Conservation (phyloP, 371 early-diverging fungal species). For the Mucor plumbeus region DNA sequence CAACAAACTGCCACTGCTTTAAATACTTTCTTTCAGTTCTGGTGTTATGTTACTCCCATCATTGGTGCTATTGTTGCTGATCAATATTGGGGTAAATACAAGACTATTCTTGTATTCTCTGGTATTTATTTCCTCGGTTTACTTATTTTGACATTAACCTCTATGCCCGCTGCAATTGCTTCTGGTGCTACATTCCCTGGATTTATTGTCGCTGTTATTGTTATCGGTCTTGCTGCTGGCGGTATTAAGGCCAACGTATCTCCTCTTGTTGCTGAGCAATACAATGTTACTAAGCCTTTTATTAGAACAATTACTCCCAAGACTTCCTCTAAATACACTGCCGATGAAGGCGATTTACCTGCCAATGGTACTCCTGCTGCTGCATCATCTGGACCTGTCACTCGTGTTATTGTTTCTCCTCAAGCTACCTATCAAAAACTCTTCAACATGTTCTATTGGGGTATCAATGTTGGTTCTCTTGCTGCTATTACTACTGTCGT, state of each 20-base stretch:
- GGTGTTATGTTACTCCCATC: constrained; percentile 81
- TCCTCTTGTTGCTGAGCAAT: constrained; percentile 54
- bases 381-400: constrained; percentile 17
- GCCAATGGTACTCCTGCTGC: constrained; percentile 10
- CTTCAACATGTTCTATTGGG: constrained; percentile 77
- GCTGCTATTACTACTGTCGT: constrained; percentile 67
- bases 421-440: constrained; percentile 58
- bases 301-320: constrained; percentile 45
- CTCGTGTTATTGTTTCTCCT: constrained; percentile 54
- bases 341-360: constrained; percentile 40
- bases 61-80: constrained; percentile 87
- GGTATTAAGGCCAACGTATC: constrained; percentile 59
- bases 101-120: constrained; percentile 75
- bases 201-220: constrained; percentile 64
- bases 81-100: constrained; percentile 83
- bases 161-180: constrained; percentile 61
- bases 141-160: constrained; percentile 65
- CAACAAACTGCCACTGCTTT: constrained; percentile 68
- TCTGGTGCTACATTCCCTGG: constrained; percentile 65
- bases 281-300: constrained; percentile 36
- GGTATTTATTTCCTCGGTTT: constrained; percentile 76
- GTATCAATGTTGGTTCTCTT: constrained; percentile 72
- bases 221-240: constrained; percentile 73
- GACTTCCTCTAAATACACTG: constrained; percentile 45
- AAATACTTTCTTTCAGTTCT: constrained; percentile 79